Evolutionary conservation across 2,329 filamentous ascomycete genomes (phyloP).

Genomic region (Balansia obtecta): DNA sequence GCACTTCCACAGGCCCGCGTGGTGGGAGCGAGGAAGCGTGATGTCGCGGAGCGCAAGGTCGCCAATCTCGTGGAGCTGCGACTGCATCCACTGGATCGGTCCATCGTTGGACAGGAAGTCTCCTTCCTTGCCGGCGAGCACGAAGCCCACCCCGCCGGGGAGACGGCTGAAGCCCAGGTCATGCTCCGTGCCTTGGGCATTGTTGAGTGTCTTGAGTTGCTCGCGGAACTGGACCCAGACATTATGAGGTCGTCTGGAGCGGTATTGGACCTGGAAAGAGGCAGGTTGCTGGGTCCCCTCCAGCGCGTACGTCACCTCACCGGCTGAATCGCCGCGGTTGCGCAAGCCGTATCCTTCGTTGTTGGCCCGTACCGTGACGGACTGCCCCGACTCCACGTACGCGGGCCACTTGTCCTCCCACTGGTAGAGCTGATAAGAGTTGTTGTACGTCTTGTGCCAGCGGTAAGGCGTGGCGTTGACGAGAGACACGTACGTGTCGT

Average conservation of each 20-base stretch:
- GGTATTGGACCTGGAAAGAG: conserved; percentile 16
- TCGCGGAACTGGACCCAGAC: conserved; percentile 12
- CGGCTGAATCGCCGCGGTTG: conserved; percentile 12
- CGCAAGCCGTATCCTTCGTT: background rate
- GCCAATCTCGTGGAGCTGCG: conserved; percentile 14
- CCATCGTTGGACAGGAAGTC: conserved; percentile 16
- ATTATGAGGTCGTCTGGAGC: background rate
- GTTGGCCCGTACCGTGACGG: conserved; percentile 5
- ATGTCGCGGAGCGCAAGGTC: conserved; percentile 17
- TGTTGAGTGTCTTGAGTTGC: conserved; percentile 13
- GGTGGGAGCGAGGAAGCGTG: conserved; percentile 19
- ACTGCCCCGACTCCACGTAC: conserved; percentile 16
- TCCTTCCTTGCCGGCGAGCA: conserved; percentile 18
- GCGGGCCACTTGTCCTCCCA: conserved; percentile 14
- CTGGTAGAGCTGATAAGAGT: conserved; percentile 10
- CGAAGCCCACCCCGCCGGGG: conserved; percentile 15
- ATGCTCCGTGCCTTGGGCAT: conserved; percentile 4
- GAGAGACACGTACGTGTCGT: conserved; percentile 13
- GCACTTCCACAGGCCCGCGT: conserved; percentile 16
- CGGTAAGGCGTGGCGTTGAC: conserved; percentile 23
- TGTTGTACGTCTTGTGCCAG: conserved; percentile 13
- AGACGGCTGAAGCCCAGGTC: conserved; percentile 9
- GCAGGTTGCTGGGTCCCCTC: conserved; percentile 15
- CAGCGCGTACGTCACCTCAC: conserved; percentile 18
- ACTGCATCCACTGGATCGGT: conserved; percentile 19